Evolutionary conservation across 2,329 filamentous ascomycete genomes (phyloP).

Genomic region (Rhexocercosporidium sp.): DNA sequence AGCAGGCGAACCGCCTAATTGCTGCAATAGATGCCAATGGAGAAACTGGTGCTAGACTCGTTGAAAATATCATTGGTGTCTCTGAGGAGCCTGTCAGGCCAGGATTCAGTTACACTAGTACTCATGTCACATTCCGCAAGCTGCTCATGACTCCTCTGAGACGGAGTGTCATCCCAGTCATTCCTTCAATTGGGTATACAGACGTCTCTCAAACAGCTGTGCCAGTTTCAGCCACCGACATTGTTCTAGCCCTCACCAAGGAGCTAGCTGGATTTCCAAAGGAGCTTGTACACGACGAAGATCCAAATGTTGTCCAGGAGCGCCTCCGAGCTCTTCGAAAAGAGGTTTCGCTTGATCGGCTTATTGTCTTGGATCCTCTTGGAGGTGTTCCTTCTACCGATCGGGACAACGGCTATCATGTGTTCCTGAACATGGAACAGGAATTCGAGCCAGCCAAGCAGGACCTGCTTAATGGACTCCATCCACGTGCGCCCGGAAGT

Average conservation of each 20-base stretch:
- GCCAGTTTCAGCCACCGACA: constrained; percentile 61
- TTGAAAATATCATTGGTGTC: constrained; percentile 57
- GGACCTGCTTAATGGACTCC: constrained; percentile 53
- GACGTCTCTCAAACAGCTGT: constrained; percentile 53
- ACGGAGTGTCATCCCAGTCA: constrained; percentile 72
- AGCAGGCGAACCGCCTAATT: constrained; percentile 76
- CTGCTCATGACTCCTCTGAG: constrained; percentile 69
- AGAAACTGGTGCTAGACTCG: constrained; percentile 68
- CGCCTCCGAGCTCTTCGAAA: constrained; percentile 50
- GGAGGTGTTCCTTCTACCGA: constrained; percentile 79
- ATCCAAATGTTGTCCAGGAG: constrained; percentile 47
- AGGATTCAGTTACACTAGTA: constrained; percentile 29
- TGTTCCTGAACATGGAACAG: constrained; percentile 93
- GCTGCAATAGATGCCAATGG: constrained; percentile 74
- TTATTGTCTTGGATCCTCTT: constrained; percentile 86
- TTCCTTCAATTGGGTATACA: constrained; percentile 68
- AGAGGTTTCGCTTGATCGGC: constrained; percentile 73
- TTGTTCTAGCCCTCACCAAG: constrained; percentile 76
- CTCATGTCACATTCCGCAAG: constrained; percentile 51
- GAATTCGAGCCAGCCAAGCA: constrained; percentile 75
- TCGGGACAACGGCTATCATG: constrained; percentile 67
- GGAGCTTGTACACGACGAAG: constrained; percentile 44
- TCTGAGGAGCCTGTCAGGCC: constrained; percentile 26
- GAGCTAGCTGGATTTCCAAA: constrained; percentile 73
- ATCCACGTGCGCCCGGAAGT: not conserved